phyloP scores from a whole-genome alignment of 306 rosid species.

The Vigna trinervia region DNA sequence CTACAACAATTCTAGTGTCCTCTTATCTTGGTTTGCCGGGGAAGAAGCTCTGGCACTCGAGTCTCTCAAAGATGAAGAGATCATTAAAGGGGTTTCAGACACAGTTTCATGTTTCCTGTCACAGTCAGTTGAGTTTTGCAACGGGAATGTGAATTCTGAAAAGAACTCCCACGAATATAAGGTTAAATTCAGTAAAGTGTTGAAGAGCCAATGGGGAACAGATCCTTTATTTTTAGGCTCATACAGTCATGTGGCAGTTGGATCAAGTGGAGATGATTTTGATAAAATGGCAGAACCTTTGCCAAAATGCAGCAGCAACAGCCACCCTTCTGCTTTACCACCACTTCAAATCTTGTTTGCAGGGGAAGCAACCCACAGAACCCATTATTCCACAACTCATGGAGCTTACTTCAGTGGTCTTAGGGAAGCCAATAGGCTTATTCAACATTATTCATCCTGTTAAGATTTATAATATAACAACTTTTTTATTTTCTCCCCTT shows the following conservation, averaged over 20 bases:
- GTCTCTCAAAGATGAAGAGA: constrained; percentile 71
- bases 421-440: constrained; percentile 94
- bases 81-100: constrained; percentile 68
- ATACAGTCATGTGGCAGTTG: constrained; percentile 80
- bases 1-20: constrained; percentile 69
- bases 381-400: constrained; percentile 96
- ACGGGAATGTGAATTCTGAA: constrained; percentile 50
- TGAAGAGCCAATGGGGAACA: constrained; percentile 80
- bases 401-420: constrained; percentile 98
- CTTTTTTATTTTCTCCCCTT: constrained; percentile 27
- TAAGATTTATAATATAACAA: constrained; percentile 52
- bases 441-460: constrained; percentile 72
- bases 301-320: constrained; percentile 52
- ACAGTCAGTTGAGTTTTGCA: constrained; percentile 43
- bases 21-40: constrained; percentile 89
- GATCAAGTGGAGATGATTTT: constrained; percentile 86
- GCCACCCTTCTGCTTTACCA: constrained; percentile 42
- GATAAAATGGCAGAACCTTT: constrained; percentile 91
- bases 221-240: constrained; percentile 92
- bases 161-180: constrained; percentile 32
- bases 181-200: constrained; percentile 59
- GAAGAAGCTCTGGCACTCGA: constrained; percentile 84
- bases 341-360: constrained; percentile 92
- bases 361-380: constrained; percentile 97
- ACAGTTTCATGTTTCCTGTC: constrained; percentile 62